A percentile compares a stretch with the other conserved stretches of the same genome.
phyloP scores from a whole-genome alignment of 1,284 basidiomycete genomes.

The Sparassis latifolia region DNA sequence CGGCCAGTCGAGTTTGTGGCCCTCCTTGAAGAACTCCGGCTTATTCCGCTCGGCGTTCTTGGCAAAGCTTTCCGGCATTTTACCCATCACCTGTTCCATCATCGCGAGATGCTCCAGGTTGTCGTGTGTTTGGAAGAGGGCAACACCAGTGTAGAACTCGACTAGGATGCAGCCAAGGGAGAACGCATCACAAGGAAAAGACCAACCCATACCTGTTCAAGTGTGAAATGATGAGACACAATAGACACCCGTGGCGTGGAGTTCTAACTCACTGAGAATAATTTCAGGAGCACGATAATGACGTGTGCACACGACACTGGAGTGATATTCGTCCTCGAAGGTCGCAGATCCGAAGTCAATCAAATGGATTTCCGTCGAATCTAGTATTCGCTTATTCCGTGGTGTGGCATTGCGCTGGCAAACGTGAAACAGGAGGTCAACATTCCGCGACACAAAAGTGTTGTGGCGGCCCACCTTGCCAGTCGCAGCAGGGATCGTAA shows the following conservation, averaged over 20 bases:
- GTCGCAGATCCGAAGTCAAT: constrained; percentile 99
- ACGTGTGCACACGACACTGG: constrained; percentile 93
- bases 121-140: constrained; percentile 98
- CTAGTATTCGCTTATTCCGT: constrained; percentile 68
- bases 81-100: constrained; percentile 99
- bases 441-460: not conserved
- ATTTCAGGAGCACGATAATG: constrained; percentile 99
- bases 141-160: constrained; percentile 97
- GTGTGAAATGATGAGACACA: constrained; percentile 1
- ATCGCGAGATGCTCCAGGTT: constrained; percentile 99
- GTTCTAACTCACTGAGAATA: constrained; percentile 72
- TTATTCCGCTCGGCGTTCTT: constrained; percentile 68
- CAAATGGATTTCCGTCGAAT: constrained; percentile 88
- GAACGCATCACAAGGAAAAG: constrained; percentile 97
- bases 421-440: constrained; percentile 2
- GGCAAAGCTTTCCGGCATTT: constrained; percentile 85
- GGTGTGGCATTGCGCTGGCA: constrained; percentile 52
- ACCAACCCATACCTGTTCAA: constrained; percentile 86
- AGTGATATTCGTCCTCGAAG: constrained; percentile 98
- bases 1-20: constrained; percentile 84
- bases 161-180: constrained; percentile 98
- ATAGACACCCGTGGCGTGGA: constrained; percentile 1
- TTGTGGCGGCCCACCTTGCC: constrained; percentile 41
- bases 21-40: constrained; percentile 90
- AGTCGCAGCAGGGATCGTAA: constrained; percentile 44